phyloP scores from a whole-genome alignment of 805 yeast genomes.

The Huiozyma naganishii region DNA sequence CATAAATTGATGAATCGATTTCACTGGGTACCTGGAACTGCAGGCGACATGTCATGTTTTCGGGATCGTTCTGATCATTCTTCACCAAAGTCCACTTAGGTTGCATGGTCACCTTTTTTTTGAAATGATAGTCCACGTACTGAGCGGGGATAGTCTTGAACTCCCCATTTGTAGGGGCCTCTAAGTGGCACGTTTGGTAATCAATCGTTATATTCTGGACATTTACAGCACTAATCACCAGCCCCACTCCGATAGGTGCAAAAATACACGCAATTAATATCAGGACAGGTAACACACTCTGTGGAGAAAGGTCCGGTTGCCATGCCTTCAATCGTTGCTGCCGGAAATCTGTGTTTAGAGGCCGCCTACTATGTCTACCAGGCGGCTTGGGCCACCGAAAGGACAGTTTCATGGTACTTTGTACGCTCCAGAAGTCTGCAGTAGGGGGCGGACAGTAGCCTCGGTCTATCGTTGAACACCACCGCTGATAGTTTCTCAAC shows the following conservation, averaged over 20 bases:
- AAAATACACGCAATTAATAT: conserved; percentile 63
- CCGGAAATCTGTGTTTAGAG: conserved; percentile 67
- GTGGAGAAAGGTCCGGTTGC: conserved; percentile 85
- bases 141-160: conserved; percentile 48
- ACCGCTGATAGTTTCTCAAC: too few relatives aligned
- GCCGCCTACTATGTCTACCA: conserved; percentile 32
- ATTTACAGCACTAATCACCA: conserved; percentile 57
- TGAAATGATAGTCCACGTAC: conserved; percentile 52
- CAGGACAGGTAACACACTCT: conserved; percentile 80
- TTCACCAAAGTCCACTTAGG: conserved; percentile 57
- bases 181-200: conserved; percentile 54
- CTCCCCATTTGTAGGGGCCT: conserved; percentile 32
- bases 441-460: too few relatives aligned
- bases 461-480: too few relatives aligned
- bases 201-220: conserved; percentile 67
- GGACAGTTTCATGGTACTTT: too few relatives aligned
- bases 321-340: conserved; percentile 56
- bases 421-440: too few relatives aligned
- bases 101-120: conserved; percentile 21
- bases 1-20: conserved; percentile 57
- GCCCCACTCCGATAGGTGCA: conserved; percentile 83
- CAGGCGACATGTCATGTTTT: conserved; percentile 43
- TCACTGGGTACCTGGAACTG: conserved; percentile 63
- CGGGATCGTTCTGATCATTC: conserved; percentile 29
- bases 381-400: too few relatives aligned